Percentiles rank a stretch among this genome's conserved stretches.
These are phyloP conservation scores for Pisolithus tinctorius DNA, from an alignment of 768 basidiomycete species.

Conservation along the genomic window DNA sequence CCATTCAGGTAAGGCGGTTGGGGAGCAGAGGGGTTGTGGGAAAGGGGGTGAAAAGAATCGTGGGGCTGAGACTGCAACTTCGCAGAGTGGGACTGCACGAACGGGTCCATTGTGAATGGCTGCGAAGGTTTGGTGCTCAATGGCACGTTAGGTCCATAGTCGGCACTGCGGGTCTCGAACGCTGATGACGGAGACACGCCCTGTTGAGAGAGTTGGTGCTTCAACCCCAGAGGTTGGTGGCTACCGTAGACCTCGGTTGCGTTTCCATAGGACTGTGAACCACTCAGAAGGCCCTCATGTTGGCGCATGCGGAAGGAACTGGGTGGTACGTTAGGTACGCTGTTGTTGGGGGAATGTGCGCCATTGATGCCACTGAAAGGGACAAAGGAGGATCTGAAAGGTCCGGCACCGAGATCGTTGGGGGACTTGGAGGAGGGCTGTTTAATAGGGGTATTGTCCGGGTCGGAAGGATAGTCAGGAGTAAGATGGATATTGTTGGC, in stretches of 20 bases:
- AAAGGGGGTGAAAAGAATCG: constrained; percentile 26
- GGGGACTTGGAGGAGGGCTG: constrained; percentile 19
- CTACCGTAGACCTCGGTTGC: constrained; percentile 19
- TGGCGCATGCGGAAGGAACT: constrained; percentile 33
- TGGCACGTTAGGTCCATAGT: constrained; percentile 25
- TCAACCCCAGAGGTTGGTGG: constrained; percentile 23
- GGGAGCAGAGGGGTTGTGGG: constrained; percentile 24
- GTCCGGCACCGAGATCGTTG: constrained; percentile 30
- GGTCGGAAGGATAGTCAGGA: constrained; percentile 30
- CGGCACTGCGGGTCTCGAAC: constrained; percentile 25
- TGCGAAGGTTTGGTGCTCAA: constrained; percentile 22
- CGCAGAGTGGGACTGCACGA: constrained; percentile 23
- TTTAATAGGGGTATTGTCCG: constrained; percentile 28
- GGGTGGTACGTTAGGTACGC: constrained; percentile 26
- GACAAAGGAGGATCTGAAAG: constrained; percentile 32
- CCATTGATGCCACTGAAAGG: constrained; percentile 24
- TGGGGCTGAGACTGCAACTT: constrained; percentile 23
- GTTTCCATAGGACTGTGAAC: constrained; percentile 19
- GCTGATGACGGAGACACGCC: constrained; percentile 16
- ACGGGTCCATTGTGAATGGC: constrained; percentile 28
- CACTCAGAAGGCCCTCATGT: constrained; percentile 19
- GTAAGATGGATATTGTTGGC: constrained; percentile 24
- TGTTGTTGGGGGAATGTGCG: constrained; percentile 15
- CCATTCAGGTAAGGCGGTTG: constrained; percentile 33
- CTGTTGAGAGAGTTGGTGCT: constrained; percentile 30